Base-by-base conservation (phyloP, 2,329 filamentous ascomycete species). In the Thelonectria blattea region DNA sequence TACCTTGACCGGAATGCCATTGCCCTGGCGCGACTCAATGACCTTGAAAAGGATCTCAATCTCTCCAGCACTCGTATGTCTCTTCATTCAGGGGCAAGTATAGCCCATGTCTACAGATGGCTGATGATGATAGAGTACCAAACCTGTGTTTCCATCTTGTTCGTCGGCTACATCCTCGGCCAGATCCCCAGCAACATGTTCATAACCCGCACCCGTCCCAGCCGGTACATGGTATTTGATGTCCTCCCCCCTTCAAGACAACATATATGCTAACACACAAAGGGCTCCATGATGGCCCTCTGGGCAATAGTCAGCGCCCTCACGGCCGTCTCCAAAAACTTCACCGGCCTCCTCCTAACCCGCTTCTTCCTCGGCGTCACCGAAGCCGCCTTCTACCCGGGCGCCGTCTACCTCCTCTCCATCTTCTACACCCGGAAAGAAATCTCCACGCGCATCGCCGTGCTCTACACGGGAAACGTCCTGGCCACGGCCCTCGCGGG, bases 381-480 rank as follows among this genome's bases (percentile, higher is more conserved):
- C 1, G 78, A 80, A 60, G 77, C 78, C 0, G 76, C 77, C 0
- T 75, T 76, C 50, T 77, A 74, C 48, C 73, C 71, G 2, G 72
- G 75, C 27, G 74, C 68, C 6, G 59, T 75, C 9, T 74, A 73
- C 51, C 77, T 84, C n/a, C 74, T 86, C 2, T 80, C 80, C 0
- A 78, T 81, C 43, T 86, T 82, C 72, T 86, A 85, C 66, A 85
- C 82, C 0, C 75, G 80, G n/a, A 80, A 83, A 62, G 77, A 80
- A 61, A 67, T 81, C 22, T 72, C 75, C 6, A 69, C 74, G 3
- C 78, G 84, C 1, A 80, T 83, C 61, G 91, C 91, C 1, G 84
- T 93, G 52, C 94, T 95, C 81, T 96, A 94, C 79, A 91, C 89
- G 0, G 91, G 91, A 0, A 91, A 91, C 0, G 91, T 91, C 0